These are phyloP conservation scores for Papiliotrema terrestris DNA, from an alignment of 1,284 basidiomycete genomes.

Conservation along the genomic window DNA sequence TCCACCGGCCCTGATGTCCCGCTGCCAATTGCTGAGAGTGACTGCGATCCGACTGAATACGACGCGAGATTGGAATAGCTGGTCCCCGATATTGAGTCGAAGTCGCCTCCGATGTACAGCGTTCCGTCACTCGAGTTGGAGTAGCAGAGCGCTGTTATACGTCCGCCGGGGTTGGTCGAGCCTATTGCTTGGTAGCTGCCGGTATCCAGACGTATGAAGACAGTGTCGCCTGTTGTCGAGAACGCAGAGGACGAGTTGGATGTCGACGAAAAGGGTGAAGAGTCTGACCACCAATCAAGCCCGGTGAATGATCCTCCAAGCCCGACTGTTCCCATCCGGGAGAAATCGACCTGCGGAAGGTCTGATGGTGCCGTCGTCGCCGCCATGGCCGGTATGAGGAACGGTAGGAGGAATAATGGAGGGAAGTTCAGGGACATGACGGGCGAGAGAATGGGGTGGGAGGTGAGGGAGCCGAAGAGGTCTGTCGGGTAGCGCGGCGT, in stretches of 20 bases:
- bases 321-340: constrained; percentile 83
- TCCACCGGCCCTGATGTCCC: constrained; percentile 64
- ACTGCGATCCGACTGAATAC: constrained; percentile 25
- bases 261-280: constrained; percentile 31
- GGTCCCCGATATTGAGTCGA: constrained; percentile 29
- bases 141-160: constrained; percentile 40
- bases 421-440: background rate
- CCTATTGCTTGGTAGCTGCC: constrained; percentile 28
- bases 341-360: constrained; percentile 78
- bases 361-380: constrained; percentile 53
- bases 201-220: constrained; percentile 25
- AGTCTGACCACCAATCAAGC: constrained; percentile 55
- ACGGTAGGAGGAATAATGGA: background rate
- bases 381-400: constrained; percentile 17
- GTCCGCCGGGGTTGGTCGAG: constrained; percentile 40
- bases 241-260: constrained; percentile 19
- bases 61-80: constrained; percentile 32
- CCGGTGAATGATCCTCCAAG: constrained; percentile 82
- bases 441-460: background rate
- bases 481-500: no score
- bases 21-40: constrained; percentile 21
- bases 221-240: constrained; percentile 36
- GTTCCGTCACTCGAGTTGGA: constrained; percentile 28
- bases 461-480: no score
- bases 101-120: constrained; percentile 43